Evolutionary conservation across 345 rosid genomes (phyloP).

Genomic region (Populus tremula): DNA sequence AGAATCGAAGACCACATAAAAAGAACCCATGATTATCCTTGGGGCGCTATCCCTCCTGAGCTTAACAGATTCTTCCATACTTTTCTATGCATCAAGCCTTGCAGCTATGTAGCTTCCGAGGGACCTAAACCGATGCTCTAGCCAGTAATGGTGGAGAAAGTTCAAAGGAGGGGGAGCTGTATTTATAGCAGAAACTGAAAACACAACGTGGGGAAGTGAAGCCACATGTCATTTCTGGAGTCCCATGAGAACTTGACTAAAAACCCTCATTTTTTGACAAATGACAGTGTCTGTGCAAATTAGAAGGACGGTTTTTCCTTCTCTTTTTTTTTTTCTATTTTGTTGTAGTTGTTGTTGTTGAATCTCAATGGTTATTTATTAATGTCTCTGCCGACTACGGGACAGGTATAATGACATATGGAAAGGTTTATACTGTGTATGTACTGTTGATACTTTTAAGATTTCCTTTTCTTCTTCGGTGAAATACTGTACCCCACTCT

Average conservation of each 20-base stretch:
- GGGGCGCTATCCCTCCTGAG: conserved; percentile 93
- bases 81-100: neutral
- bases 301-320: neutral
- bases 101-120: neutral
- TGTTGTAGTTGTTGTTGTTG: neutral
- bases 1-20: neutral
- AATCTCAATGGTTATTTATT: neutral
- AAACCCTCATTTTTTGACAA: neutral
- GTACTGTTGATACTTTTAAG: neutral
- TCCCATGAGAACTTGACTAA: conserved; percentile 26
- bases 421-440: neutral
- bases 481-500: neutral
- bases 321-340: neutral
- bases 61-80: conserved; percentile 64
- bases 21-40: neutral
- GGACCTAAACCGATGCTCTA: neutral
- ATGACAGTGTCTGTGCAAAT: neutral
- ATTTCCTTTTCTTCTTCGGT: neutral
- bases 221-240: conserved; percentile 30
- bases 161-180: neutral
- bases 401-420: neutral
- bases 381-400: conserved; percentile 23
- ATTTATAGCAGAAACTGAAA: conserved; percentile 32
- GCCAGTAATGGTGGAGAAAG: conserved; percentile 1
- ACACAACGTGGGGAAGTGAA: conserved; percentile 23